Evolutionary conservation across 257 asterid genomes (phyloP).

Genomic region (Linaria vulgaris): DNA sequence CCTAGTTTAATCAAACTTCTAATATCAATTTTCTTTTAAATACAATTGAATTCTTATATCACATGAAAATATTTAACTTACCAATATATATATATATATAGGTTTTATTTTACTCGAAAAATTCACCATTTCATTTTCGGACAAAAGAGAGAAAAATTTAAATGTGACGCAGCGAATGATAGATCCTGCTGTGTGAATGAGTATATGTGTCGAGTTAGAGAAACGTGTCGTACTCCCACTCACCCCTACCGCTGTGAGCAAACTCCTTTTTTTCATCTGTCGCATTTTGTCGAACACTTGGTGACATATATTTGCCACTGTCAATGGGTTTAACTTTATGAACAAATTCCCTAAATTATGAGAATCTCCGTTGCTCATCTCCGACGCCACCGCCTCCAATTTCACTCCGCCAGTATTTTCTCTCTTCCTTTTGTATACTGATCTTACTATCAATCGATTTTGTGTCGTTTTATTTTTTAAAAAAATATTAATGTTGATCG

Average conservation of each 20-base stretch:
- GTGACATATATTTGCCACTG: constrained; percentile 25
- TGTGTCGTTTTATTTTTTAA: background rate
- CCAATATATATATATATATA: no score
- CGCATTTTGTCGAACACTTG: constrained; percentile 26
- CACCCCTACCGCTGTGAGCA: no score
- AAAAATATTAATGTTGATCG: background rate
- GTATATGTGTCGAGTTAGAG: background rate
- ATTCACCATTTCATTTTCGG: no score
- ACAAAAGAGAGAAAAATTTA: no score
- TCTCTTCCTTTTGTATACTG: background rate
- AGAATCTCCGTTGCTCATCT: constrained; percentile 37
- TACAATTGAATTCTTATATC: no score
- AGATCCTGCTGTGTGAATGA: background rate
- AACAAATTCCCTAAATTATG: constrained; percentile 29
- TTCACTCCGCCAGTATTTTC: constrained; percentile 44
- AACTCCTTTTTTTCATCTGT: background rate
- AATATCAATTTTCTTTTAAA: no score
- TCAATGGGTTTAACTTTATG: constrained; percentile 1
- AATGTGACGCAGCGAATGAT: background rate
- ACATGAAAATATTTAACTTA: no score
- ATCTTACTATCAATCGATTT: no score
- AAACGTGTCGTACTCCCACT: constrained; percentile 12
- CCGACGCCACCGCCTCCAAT: constrained; percentile 37
- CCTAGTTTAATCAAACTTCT: no score
- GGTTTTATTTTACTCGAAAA: no score